Evolutionary conservation across 108 stramenopile species (phyloP), one percentile per base, ranked within the genome.

Genomic region (Cylindrotheca fusiformis): DNA sequence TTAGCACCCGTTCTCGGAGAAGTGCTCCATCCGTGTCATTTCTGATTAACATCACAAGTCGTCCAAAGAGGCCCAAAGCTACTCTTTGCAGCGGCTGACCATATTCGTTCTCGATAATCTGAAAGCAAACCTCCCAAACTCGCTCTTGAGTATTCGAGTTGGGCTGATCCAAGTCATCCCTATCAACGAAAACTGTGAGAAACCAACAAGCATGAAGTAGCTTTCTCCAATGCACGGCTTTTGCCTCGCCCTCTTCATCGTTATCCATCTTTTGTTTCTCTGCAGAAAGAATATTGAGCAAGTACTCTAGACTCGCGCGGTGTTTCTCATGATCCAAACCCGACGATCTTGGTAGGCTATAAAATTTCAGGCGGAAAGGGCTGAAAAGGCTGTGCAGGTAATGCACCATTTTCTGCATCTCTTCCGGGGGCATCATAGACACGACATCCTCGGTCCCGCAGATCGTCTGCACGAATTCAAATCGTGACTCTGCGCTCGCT

Each of bases 1-100:
- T 72, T 19, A 68, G 23, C 25, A 91, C 49, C 45, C 74, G 83
- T 5, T 68, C 65, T 27, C 70, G 61, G 18, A 84, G 52, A 6
- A 70, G 21, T 53, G 51, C 25, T 6, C 55, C 20, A 17, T 52
- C 62, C 26, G 41, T 30, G 20, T 48, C 68, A 20, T 29, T 62
- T 59, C 55, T 53, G 53, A 63, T 74, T 54, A 68, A 78, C 67
- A 60, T 79, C 30, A 67, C 73, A 41, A 95, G 69, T 19, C 88
- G 69, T 1, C 90, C 89, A 44, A 95, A 70, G 17, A 95, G 56
- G 17, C 94, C 94, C 18, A 95, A 58, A 33, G 87, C 86, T 4
- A 88, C 83, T 0, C 87, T 81, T 67, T 92, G 89, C 1, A 95
- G 57, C 6, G 94, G 94, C 59, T 92, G 89, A 4, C 89, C 94